These are phyloP conservation scores for Selenicereus undatus DNA, from an alignment of 148 eudicot genomes.

Conservation along the genomic window DNA sequence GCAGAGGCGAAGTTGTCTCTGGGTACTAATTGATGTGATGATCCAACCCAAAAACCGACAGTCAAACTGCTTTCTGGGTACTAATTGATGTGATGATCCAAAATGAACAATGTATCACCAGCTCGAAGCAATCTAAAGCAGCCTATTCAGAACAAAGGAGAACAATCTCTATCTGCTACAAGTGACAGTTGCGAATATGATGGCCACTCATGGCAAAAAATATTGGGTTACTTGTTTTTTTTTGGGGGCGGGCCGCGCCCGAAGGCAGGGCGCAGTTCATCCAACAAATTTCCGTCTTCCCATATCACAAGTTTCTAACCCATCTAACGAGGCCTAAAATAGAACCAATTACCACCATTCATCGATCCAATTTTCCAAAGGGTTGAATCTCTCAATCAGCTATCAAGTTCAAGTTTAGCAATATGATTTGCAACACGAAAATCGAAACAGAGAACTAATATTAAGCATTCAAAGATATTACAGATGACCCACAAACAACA, in stretches of 20 bases:
- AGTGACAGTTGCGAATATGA: neutral
- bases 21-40: neutral
- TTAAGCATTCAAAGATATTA: neutral
- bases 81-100: neutral
- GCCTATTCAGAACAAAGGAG: neutral
- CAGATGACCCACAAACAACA: neutral
- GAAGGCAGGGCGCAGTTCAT: neutral
- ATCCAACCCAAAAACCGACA: neutral
- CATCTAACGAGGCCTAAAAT: neutral
- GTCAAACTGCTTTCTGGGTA: neutral
- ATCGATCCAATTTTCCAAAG: neutral
- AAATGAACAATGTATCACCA: neutral
- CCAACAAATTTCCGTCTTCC: neutral
- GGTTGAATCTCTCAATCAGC: neutral
- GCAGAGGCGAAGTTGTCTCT: neutral
- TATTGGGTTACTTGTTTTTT: too few relatives aligned
- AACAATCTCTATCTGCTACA: neutral
- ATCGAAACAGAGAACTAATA: neutral
- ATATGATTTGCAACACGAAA: neutral
- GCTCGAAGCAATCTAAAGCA: neutral
- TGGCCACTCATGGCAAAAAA: neutral
- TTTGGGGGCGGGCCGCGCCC: too few relatives aligned
- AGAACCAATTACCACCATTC: neutral
- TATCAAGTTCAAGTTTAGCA: neutral
- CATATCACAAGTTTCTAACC: neutral